Evolutionary conservation across 1,284 basidiomycete genomes (phyloP).

Genomic region (Schizophyllum amplum): DNA sequence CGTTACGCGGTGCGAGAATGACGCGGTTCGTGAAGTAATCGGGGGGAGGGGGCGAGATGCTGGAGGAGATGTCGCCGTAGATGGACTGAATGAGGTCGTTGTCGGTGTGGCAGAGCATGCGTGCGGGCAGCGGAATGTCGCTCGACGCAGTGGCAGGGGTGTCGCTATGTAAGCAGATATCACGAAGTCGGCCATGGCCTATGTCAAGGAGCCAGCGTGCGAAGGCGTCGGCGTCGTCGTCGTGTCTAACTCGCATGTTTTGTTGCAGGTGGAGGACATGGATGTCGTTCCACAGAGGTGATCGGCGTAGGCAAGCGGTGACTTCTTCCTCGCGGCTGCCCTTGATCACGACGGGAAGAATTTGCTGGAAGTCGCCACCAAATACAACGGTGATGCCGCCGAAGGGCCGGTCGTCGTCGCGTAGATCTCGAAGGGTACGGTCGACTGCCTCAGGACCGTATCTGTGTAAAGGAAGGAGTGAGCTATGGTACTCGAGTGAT

Average conservation of each 20-base stretch:
- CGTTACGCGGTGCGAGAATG: slow-evolving; percentile 24
- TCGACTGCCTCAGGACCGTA: not conserved
- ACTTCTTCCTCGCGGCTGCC: slow-evolving; percentile 28
- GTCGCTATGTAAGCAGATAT: no score
- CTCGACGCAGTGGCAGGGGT: no score
- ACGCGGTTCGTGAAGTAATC: slow-evolving; percentile 23
- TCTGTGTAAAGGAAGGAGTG: no score
- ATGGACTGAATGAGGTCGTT: slow-evolving; percentile 17
- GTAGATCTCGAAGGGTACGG: slow-evolving; percentile 19
- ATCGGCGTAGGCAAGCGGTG: slow-evolving; percentile 22
- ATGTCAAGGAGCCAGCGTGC: slow-evolving; percentile 32
- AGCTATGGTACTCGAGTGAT: no score
- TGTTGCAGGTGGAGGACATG: slow-evolving; percentile 20
- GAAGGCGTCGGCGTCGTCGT: slow-evolving; percentile 16
- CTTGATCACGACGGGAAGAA: slow-evolving; percentile 21
- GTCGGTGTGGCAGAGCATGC: slow-evolving; percentile 15
- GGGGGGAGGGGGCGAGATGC: slow-evolving; percentile 2
- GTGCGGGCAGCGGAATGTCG: not conserved
- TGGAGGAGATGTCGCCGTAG: slow-evolving; percentile 18
- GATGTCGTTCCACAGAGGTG: slow-evolving; percentile 27
- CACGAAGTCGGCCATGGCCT: slow-evolving; percentile 27
- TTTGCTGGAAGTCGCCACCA: slow-evolving; percentile 32
- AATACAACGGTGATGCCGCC: slow-evolving; percentile 31
- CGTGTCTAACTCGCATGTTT: slow-evolving; percentile 30
- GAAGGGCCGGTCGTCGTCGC: slow-evolving; percentile 21